Conservation (phyloP, 257 asterid genomes). For the Ocimum tenuiflorum region DNA sequence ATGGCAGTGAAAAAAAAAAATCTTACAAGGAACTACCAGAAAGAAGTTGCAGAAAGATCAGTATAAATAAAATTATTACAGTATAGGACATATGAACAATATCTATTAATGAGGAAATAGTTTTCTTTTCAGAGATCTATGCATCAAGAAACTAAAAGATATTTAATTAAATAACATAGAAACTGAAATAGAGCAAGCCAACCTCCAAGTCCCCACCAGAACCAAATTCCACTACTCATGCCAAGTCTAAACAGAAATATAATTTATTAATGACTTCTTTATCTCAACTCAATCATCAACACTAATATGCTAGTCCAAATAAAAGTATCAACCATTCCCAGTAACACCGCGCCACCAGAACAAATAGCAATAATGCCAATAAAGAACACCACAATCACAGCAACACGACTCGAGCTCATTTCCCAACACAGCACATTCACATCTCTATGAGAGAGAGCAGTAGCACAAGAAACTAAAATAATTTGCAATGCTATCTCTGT, state of each 20-base stretch:
- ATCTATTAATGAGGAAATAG: not conserved
- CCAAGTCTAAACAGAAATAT: not conserved
- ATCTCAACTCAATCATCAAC: not conserved
- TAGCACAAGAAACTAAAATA: not conserved
- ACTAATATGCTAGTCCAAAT: not conserved
- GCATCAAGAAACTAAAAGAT: not conserved
- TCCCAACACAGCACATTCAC: not conserved
- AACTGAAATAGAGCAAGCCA: not conserved
- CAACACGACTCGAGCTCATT: not conserved
- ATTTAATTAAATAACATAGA: not conserved
- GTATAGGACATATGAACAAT: not conserved
- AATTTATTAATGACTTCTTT: not conserved
- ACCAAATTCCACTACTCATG: not conserved
- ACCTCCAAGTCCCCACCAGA: not conserved
- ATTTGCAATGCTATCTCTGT: not conserved
- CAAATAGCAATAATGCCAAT: not conserved
- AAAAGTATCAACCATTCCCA: not conserved
- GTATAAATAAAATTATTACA: constrained; percentile 8
- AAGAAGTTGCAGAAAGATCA: not conserved
- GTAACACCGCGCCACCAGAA: not conserved
- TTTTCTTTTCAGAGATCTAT: not conserved
- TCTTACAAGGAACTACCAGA: constrained; percentile 11
- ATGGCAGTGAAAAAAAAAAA: not conserved
- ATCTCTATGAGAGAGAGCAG: not conserved
- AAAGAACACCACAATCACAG: not conserved